phyloP scores from a whole-genome alignment of 495 filamentous ascomycete species.

The Tuber indicum region DNA sequence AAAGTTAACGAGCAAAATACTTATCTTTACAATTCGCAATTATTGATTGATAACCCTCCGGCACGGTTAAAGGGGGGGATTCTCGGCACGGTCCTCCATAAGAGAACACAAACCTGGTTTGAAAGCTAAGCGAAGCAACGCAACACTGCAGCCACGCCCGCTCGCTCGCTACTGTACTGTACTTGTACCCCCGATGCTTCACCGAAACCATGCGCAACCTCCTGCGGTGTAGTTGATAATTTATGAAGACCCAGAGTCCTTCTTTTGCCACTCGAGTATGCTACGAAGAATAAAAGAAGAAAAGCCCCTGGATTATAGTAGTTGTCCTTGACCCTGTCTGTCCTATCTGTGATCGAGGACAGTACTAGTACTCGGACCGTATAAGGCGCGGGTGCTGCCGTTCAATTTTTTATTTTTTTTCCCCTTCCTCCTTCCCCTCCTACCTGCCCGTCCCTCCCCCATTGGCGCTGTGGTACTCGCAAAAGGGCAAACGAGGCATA shows the following conservation, averaged over 20 bases:
- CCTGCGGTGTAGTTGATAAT: background rate
- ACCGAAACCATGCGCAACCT: background rate
- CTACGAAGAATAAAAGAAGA: background rate
- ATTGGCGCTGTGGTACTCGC: background rate
- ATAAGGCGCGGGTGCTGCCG: background rate
- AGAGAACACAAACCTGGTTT: background rate
- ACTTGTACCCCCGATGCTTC: background rate
- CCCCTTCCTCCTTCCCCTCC: too few species aligned
- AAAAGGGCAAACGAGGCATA: background rate
- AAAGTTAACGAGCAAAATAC: background rate
- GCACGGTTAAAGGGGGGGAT: background rate
- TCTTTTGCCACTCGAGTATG: background rate
- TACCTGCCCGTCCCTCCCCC: background rate
- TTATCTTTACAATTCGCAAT: constrained; percentile 6
- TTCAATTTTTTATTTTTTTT: background rate
- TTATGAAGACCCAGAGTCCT: background rate
- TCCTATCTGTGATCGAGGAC: background rate
- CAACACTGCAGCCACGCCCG: background rate
- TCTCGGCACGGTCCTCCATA: background rate
- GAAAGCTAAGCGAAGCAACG: background rate
- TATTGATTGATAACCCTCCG: background rate
- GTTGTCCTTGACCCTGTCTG: background rate
- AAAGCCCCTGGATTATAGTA: background rate
- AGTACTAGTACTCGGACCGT: too few species aligned
- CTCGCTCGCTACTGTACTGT: background rate